Evolutionary conservation across 176 grass and related monocot species (phyloP), one percentile per base, ranked within the genome.

Genomic region (Guadua angustifolia): DNA sequence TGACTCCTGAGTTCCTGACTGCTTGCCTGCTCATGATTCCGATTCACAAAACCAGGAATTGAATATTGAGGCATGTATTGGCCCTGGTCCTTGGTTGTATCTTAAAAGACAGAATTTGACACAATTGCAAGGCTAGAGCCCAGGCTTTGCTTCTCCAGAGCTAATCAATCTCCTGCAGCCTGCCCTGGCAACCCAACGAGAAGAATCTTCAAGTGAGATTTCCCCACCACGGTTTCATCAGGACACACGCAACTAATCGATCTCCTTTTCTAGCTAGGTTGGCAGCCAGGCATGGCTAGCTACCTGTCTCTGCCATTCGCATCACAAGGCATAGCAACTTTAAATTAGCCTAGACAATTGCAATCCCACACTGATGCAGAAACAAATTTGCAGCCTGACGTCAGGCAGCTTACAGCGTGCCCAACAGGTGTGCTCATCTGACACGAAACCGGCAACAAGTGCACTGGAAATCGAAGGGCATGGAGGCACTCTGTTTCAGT

Each of bases 171-270:
- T 5, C 57, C 68, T 36, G 35, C 35, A 36, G 35, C 35, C 35
- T 22, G 62, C 63, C 49, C 24, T 66, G 62, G 63, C 42, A 69
- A 25, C 8, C 56, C 77, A 80, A 24, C 63, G 3, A 42, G 38
- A 45, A 68, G 81, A 79, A 84, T 88, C 87, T 89, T 59, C 74
- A 74, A 57, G 58, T 66, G 87, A 79, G 67, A 79, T 79, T 66
- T 88, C 67, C 79, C 74, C 80, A 67, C 49, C 81, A 79, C 40
- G 25, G 75, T 40, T 62, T 74, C 82, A 12, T 51, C 29, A 16
- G 62, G 76, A 35, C 60, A 80, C 69, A 69, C 75, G 21, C 70
- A 74, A 56, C 38, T 36, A 57, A 57, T 46, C 44, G 44, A 12
- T 57, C 53, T 38, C 9, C 68, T 62, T 38, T 80, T 66, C 59